Evolutionary conservation across 805 yeast genomes (phyloP).

Genomic region (Ogataea nonfermentans): DNA sequence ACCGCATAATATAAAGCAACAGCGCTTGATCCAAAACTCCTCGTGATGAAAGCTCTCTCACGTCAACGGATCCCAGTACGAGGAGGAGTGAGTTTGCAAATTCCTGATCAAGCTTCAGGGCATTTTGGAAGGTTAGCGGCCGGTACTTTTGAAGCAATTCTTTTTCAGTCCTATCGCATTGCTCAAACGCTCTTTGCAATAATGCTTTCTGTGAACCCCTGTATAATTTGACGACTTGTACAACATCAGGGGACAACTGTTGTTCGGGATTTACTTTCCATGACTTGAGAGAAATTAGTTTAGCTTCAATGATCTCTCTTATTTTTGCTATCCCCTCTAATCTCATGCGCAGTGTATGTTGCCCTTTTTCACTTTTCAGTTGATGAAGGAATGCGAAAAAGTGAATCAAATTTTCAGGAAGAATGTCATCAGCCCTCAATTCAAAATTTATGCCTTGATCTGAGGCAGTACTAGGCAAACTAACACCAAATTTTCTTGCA

Average conservation of each 20-base stretch:
- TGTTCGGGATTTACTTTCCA: constrained; percentile 27
- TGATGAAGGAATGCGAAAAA: constrained; percentile 56
- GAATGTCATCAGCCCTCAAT: constrained; percentile 21
- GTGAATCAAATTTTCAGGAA: constrained; percentile 44
- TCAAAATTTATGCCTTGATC: constrained; percentile 40
- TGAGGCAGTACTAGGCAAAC: constrained; percentile 39
- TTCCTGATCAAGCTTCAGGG: constrained; percentile 38
- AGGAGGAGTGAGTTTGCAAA: constrained; percentile 46
- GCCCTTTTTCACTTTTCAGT: constrained; percentile 43
- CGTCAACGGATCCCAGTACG: constrained; percentile 54
- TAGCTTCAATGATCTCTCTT: constrained; percentile 49
- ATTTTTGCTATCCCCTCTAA: constrained; percentile 62
- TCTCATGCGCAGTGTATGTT: constrained; percentile 50
- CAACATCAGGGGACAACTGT: constrained; percentile 22
- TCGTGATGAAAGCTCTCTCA: constrained; percentile 48
- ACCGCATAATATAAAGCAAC: constrained; percentile 62
- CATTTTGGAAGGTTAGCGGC: constrained; percentile 55
- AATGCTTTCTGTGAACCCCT: constrained; percentile 48
- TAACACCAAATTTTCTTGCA: constrained; percentile 38
- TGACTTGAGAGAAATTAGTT: constrained; percentile 40
- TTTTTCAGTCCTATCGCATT: constrained; percentile 46
- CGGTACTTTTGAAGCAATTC: constrained; percentile 42
- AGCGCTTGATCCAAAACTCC: constrained; percentile 57
- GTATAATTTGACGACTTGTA: constrained; percentile 43
- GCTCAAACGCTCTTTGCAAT: constrained; percentile 45